Base-by-base conservation (phyloP, 345 rosid genomes). In the Luvunga scandens region DNA sequence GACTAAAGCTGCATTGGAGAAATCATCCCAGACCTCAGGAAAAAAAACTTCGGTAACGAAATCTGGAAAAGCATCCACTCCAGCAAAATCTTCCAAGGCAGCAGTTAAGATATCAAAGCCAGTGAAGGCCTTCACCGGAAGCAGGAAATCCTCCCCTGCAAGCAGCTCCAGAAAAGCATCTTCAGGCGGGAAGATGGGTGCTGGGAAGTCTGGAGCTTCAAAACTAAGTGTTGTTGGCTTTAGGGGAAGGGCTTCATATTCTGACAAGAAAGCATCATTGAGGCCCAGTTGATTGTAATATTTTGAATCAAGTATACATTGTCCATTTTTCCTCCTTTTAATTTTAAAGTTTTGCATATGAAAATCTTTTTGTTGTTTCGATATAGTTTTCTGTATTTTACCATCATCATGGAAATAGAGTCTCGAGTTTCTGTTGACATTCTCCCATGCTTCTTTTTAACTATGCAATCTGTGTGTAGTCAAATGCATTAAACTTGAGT, bases 211-310 rank as follows among this genome's bases (percentile, higher is more conserved):
- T 53, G 73, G 81, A 24, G 82, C 73, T 48, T 81, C 80, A 28
- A 94, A 94, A 85, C 82, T 93, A 60, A 87, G 83, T 38, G 94
- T 94, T 48, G 97, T 92, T 76, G 92, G 94, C 10, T 90, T 94
- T 71, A 87, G 97, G 65, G 97, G 97, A 7, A 84, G 89, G 50
- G 82, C 86, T 38, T 85, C 95, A 57, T 77, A 83, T 59, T 83
- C 90, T 25, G 68, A 76, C 80, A 86, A 85, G 81, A 85, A 73
- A 66, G 85, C 63, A 68, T 76, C 84, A 1, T 71, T 81, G 55
- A 88, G 92, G 74, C 67, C 75, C 66, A 72, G 88, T 78, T 88
- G 68, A 84, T 81, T 75, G 42, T 10, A 25, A 50, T 14, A 24
- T 36, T 55, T 18, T 36, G 31, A 28, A 55, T 76, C 8, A 53